phyloP scores from a whole-genome alignment of 805 yeast species.

The Candida sithepensis region DNA sequence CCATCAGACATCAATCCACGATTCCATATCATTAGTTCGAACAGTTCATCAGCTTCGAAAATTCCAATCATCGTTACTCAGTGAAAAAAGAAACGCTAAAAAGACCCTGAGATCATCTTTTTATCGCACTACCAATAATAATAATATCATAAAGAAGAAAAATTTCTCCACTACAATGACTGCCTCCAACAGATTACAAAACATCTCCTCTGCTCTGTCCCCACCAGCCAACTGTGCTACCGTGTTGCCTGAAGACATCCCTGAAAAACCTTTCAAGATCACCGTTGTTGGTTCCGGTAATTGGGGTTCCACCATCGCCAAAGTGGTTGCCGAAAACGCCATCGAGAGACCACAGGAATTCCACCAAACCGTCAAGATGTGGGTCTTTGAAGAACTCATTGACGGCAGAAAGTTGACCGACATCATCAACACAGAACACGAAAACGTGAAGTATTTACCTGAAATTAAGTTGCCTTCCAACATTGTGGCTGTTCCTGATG shows the following conservation, averaged over 20 bases:
- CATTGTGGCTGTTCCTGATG: conserved; percentile 81
- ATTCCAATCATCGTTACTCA: too few species aligned
- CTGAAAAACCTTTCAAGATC: conserved; percentile 44
- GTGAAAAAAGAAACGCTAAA: too few species aligned
- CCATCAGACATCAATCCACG: too few species aligned
- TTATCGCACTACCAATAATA: too few species aligned
- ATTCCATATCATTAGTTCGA: too few species aligned
- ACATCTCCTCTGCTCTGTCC: conserved; percentile 16
- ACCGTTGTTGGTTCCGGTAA: conserved; percentile 94
- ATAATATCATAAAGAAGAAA: too few species aligned
- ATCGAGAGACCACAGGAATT: conserved; percentile 69
- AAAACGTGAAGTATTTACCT: conserved; percentile 94
- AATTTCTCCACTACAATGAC: too few species aligned
- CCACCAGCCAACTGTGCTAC: conserved; percentile 17
- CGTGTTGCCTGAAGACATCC: conserved; percentile 18
- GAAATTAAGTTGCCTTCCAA: conserved; percentile 82
- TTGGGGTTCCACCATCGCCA: conserved; percentile 98
- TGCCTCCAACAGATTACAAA: conserved; percentile 25
- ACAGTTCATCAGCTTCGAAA: too few species aligned
- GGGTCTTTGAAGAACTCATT: conserved; percentile 89
- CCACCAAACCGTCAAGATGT: conserved; percentile 78
- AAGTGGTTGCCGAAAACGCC: conserved; percentile 88
- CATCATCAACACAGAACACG: conserved; percentile 85
- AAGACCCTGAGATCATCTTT: too few species aligned
- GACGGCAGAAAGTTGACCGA: conserved; percentile 82